Conservation (phyloP, 176 grass and related monocot genomes). For the Thalia dealbata region DNA sequence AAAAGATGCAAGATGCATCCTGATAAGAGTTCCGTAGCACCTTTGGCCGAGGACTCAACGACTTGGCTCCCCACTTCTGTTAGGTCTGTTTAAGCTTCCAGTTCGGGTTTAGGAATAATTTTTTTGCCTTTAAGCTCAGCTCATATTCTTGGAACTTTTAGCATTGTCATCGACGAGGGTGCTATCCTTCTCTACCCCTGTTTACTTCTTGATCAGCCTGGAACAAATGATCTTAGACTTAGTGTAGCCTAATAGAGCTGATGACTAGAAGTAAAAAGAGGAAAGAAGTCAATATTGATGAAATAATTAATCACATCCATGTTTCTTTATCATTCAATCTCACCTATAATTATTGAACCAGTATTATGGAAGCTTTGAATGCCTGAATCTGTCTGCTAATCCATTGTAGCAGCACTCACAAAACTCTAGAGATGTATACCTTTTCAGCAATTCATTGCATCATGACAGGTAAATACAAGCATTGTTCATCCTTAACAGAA, state of each 20-base stretch:
- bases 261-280: not conserved
- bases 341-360: not conserved
- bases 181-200: not conserved
- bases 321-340: too few relatives aligned
- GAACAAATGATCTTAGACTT: not conserved
- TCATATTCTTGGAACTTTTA: too few relatives aligned
- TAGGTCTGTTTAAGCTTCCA: not conserved
- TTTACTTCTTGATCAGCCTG: too few relatives aligned
- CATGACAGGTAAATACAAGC: too few relatives aligned
- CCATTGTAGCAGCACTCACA: too few relatives aligned
- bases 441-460: not conserved
- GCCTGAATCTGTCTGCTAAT: too few relatives aligned
- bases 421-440: too few relatives aligned
- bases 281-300: too few relatives aligned
- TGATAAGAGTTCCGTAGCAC: not conserved
- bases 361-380: too few relatives aligned
- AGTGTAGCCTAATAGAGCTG: not conserved
- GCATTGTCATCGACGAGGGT: not conserved
- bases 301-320: too few relatives aligned
- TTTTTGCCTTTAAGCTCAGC: not conserved
- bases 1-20: not conserved
- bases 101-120: not conserved
- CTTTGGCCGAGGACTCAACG: constrained; percentile 9
- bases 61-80: not conserved
- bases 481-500: too few relatives aligned